Percentiles rank a stretch among this genome's conserved stretches.
Evolutionary conservation across 2,329 filamentous ascomycete genomes (phyloP).

Genomic region (Aaosphaeria arxii): DNA sequence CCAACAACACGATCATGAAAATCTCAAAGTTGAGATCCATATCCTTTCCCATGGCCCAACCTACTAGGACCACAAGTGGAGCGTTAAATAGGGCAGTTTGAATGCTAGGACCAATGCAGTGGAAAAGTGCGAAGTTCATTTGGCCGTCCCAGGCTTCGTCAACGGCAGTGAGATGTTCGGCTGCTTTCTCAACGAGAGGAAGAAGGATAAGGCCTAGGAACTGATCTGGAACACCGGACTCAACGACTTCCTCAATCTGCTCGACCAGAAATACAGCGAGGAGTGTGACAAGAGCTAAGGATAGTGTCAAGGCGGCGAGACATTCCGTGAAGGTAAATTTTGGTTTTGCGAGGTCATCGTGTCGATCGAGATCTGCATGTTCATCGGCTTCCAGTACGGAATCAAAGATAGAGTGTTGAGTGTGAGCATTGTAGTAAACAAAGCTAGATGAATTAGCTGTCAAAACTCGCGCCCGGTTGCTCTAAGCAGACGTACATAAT

Average conservation of each 20-base stretch:
- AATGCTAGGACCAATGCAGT: constrained; percentile 81
- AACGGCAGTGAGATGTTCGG: constrained; percentile 78
- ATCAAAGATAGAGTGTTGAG: constrained; percentile 75
- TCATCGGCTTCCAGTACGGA: constrained; percentile 72
- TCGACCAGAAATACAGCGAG: constrained; percentile 72
- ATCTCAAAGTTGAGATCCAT: constrained; percentile 85
- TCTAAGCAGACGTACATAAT: constrained; percentile 48
- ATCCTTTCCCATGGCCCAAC: constrained; percentile 68
- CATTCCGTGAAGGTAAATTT: constrained; percentile 77
- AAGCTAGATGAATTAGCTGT: constrained; percentile 59
- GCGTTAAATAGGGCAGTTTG: constrained; percentile 89
- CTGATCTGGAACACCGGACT: constrained; percentile 46
- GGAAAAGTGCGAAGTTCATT: constrained; percentile 81
- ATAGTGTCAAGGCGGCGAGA: constrained; percentile 60
- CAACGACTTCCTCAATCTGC: constrained; percentile 65
- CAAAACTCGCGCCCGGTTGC: constrained; percentile 29
- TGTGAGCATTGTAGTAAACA: constrained; percentile 70
- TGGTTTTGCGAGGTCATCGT: constrained; percentile 57
- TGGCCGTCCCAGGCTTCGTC: constrained; percentile 82
- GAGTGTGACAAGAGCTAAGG: constrained; percentile 67
- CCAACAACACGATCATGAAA: constrained; percentile 78
- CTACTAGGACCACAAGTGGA: constrained; percentile 77
- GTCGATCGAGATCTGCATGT: constrained; percentile 60
- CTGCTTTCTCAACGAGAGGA: constrained; percentile 80
- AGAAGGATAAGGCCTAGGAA: constrained; percentile 73